Evolutionary conservation across 345 rosid species (phyloP).

Genomic region (Lepidium aucheri): DNA sequence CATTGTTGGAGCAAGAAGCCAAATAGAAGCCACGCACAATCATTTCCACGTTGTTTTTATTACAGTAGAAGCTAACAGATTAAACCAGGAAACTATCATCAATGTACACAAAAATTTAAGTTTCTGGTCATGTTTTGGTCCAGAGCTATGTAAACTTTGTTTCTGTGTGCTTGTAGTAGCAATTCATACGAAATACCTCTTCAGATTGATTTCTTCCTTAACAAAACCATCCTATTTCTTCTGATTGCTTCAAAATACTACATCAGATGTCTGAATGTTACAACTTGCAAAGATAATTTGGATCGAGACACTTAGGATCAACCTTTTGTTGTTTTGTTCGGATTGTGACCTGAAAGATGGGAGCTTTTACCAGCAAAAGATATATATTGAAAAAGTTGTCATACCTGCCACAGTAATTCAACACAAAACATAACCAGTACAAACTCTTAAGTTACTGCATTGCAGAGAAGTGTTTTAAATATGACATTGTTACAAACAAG

Average conservation of each 20-base stretch:
- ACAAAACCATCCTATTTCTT: neutral
- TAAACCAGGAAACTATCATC: neutral
- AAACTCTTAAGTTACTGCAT: neutral
- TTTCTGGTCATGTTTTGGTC: neutral
- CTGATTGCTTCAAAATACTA: neutral
- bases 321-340: no score
- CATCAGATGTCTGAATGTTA: neutral
- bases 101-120: neutral
- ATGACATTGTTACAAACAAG: neutral
- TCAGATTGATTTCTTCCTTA: neutral
- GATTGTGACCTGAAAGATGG: neutral
- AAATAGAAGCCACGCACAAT: conserved; percentile 24
- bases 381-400: neutral
- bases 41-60: neutral
- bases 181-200: neutral
- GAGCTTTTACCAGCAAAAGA: neutral
- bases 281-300: neutral
- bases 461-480: neutral
- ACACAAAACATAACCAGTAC: neutral
- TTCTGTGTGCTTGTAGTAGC: conserved; percentile 3
- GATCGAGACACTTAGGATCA: no score
- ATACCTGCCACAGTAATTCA: neutral
- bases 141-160: conserved; percentile 6
- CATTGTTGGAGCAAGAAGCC: conserved; percentile 72
- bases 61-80: conserved; percentile 12